Conservation (phyloP, 2,329 filamentous ascomycete species). For the Scedosporium boydii region DNA sequence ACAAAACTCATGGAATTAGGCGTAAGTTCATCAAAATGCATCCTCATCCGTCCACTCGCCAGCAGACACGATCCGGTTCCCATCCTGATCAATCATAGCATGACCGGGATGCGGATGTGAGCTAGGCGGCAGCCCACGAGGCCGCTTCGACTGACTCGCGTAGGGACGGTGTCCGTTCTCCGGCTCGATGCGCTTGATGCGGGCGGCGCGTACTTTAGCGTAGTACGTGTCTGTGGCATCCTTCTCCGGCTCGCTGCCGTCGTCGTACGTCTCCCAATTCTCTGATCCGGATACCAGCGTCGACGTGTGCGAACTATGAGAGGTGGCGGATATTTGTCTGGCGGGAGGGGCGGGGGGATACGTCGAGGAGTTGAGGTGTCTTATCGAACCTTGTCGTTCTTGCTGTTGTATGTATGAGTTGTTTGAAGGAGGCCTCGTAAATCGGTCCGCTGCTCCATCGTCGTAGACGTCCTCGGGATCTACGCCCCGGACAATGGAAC, state of each 20-base stretch:
- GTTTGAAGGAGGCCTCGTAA: neutral
- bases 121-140: constrained; percentile 42
- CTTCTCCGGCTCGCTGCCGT: constrained; percentile 65
- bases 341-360: constrained; percentile 33
- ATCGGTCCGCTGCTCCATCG: constrained; percentile 30
- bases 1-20: neutral
- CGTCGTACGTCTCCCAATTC: constrained; percentile 97
- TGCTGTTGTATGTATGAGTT: constrained; percentile 23
- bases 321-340: constrained; percentile 51
- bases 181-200: constrained; percentile 51
- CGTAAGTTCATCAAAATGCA: constrained; percentile 14
- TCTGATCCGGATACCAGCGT: constrained; percentile 74
- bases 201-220: constrained; percentile 62
- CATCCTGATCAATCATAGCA: constrained; percentile 45
- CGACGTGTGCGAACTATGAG: constrained; percentile 66
- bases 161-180: constrained; percentile 34
- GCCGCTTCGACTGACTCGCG: constrained; percentile 40
- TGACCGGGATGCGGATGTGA: constrained; percentile 35
- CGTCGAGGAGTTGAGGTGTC: constrained; percentile 23
- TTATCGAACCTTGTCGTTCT: constrained; percentile 33
- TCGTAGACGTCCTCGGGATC: constrained; percentile 82
- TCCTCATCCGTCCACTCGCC: constrained; percentile 62
- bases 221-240: constrained; percentile 74
- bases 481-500: constrained; percentile 46
- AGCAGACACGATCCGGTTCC: constrained; percentile 52